These are phyloP conservation scores for Cryptococcus sp. DNA, from an alignment of 1,284 basidiomycete species.

Conservation along the genomic window DNA sequence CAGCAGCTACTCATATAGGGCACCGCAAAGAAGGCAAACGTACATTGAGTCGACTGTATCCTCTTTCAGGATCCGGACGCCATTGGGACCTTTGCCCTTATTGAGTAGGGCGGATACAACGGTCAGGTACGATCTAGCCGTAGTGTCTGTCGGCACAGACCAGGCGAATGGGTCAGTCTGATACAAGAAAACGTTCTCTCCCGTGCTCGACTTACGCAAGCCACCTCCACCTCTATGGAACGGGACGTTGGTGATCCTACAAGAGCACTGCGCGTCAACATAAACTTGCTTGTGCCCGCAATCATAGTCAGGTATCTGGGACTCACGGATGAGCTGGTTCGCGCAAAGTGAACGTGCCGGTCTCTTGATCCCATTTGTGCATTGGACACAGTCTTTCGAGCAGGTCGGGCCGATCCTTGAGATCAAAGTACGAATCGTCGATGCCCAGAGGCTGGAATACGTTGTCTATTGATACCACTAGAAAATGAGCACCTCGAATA, in stretches of 20 bases:
- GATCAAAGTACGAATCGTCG: slow-evolving; percentile 19
- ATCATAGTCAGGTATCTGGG: too few species aligned
- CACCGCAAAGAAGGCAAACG: too few species aligned
- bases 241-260: slow-evolving; percentile 1
- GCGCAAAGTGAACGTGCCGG: slow-evolving; percentile 3
- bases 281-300: neutral
- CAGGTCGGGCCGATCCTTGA: slow-evolving; percentile 18
- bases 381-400: slow-evolving; percentile 15
- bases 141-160: slow-evolving; percentile 8
- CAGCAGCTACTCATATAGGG: neutral
- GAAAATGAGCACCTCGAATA: too few species aligned
- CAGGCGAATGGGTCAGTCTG: too few species aligned
- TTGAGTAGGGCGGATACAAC: slow-evolving; percentile 21
- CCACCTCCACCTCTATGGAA: slow-evolving; percentile 22
- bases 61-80: slow-evolving; percentile 17
- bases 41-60: slow-evolving; percentile 22
- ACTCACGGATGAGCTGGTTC: slow-evolving; percentile 16
- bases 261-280: neutral
- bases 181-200: too few species aligned
- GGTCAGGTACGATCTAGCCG: slow-evolving; percentile 20
- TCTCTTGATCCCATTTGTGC: slow-evolving; percentile 19
- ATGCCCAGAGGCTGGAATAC: slow-evolving; percentile 26
- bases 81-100: slow-evolving; percentile 18
- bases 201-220: slow-evolving; percentile 5
- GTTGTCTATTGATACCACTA: slow-evolving; percentile 8